Base-by-base conservation (phyloP, 345 rosid species). In the Melaleuca quinquenervia region DNA sequence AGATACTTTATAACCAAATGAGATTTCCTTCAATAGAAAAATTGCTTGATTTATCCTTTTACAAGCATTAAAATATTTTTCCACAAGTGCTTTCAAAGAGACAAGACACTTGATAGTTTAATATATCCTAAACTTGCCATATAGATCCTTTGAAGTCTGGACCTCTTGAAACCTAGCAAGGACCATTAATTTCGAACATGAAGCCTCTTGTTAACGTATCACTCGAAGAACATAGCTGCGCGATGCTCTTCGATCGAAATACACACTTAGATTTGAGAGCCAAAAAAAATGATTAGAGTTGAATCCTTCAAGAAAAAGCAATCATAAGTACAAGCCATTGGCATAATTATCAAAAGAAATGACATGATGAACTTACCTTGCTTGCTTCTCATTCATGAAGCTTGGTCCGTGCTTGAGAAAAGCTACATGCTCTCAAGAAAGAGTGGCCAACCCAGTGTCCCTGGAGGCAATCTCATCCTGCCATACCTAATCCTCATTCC, bases 381-480 rank as follows among this genome's bases (percentile, higher is more conserved):
- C 88, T 84, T 89, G 84, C 50, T 88, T 87, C 82, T 84, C 82
- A 83, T 87, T 88, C 92, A 88, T 83, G 89, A 90, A 90, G 84
- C 70, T 84, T 6, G 89, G 88, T 6, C 92, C 92, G 52, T 88
- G 89, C 86, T 83, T 90, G 22, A 90, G 87, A 64, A 90, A 90
- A 70, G 78, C 82, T 89, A 90, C 26, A 89, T 88, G 60, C 89
- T 90, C 86, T 90, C 92, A 50, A 90, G 89, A 87, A 87, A 87
- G 84, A 88, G 82, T 5, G 90, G 92, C 92, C 92, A 90, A 20
- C 90, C 90, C 92, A 89, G 87, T 27, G 88, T 89, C 15, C 87
- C 87, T 7, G 87, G 89, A 60, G 92, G 92, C 88, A 90, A 49
- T 22, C 89, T 88, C 78, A 87, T 88, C 84, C 86, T 86, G 21